phyloP scores from a whole-genome alignment of 495 filamentous ascomycete species.

The Penicillium coffeae region DNA sequence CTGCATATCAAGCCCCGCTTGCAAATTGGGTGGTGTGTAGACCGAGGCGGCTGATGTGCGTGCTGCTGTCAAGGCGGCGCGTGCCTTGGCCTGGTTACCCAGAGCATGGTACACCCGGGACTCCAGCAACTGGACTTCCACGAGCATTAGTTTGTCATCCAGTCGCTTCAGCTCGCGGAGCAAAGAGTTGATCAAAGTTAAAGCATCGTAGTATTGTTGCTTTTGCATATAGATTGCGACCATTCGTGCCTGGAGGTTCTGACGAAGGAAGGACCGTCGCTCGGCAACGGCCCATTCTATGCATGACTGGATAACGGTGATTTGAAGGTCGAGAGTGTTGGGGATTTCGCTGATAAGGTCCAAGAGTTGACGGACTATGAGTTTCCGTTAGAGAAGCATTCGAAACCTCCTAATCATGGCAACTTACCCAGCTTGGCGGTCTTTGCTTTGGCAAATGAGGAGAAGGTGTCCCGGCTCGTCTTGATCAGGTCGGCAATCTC shows the following conservation, averaged over 20 bases:
- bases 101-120: constrained; percentile 96
- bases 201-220: constrained; percentile 91
- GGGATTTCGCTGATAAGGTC: constrained; percentile 93
- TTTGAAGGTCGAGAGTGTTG: constrained; percentile 87
- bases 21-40: constrained; percentile 91
- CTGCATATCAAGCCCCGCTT: constrained; percentile 98
- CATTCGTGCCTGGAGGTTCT: constrained; percentile 95
- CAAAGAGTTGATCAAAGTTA: constrained; percentile 92
- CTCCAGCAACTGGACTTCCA: constrained; percentile 98
- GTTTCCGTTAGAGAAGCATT: not conserved
- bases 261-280: constrained; percentile 88
- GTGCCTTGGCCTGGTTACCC: constrained; percentile 93
- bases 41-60: constrained; percentile 93
- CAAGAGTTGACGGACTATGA: constrained; percentile 87
- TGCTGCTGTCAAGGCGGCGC: constrained; percentile 89
- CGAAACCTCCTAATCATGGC: not conserved
- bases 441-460: constrained; percentile 97
- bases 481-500: constrained; percentile 90
- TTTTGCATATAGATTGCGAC: constrained; percentile 94
- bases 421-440: constrained; percentile 90
- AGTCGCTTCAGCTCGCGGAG: constrained; percentile 94
- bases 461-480: constrained; percentile 83
- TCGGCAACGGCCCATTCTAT: constrained; percentile 98
- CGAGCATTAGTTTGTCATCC: constrained; percentile 96
- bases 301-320: constrained; percentile 90